Evolutionary conservation across 306 rosid genomes (phyloP).

Genomic region (Leucaena leucocephala): DNA sequence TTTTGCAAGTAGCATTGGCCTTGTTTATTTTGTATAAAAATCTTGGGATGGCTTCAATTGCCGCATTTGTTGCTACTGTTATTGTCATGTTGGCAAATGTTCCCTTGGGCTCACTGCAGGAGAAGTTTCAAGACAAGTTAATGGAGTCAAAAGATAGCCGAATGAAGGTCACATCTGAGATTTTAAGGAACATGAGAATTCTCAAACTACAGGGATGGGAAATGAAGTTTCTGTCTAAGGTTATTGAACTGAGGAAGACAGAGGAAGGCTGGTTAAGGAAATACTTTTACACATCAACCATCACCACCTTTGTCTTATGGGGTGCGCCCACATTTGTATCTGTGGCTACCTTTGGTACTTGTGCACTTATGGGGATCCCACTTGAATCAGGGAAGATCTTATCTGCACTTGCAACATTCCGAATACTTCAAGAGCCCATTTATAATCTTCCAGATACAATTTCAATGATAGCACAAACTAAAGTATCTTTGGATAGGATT

Average conservation of each 20-base stretch:
- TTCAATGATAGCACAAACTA: conserved; percentile 54
- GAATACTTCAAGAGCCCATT: conserved; percentile 59
- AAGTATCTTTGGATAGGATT: conserved; percentile 63
- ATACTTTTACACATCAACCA: conserved; percentile 41
- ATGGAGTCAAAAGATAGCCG: conserved; percentile 65
- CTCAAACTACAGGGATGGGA: conserved; percentile 78
- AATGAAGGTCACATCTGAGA: conserved; percentile 65
- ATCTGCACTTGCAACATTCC: conserved; percentile 61
- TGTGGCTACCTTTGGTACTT: conserved; percentile 53
- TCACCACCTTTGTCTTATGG: conserved; percentile 51
- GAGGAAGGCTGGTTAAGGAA: conserved; percentile 57
- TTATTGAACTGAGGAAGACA: conserved; percentile 43
- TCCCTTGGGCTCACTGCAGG: conserved; percentile 55
- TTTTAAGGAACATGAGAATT: conserved; percentile 67
- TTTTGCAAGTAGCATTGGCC: conserved; percentile 47
- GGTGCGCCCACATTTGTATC: conserved; percentile 62
- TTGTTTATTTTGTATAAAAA: conserved; percentile 51
- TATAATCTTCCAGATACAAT: conserved; percentile 51
- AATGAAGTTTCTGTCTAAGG: conserved; percentile 57
- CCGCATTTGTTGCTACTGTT: conserved; percentile 51
- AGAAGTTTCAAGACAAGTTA: conserved; percentile 51
- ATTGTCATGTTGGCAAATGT: conserved; percentile 52
- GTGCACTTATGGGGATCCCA: conserved; percentile 54
- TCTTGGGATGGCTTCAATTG: conserved; percentile 54
- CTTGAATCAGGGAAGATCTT: conserved; percentile 62